Conservation (phyloP, 345 rosid genomes). For the Trapa incisa region DNA sequence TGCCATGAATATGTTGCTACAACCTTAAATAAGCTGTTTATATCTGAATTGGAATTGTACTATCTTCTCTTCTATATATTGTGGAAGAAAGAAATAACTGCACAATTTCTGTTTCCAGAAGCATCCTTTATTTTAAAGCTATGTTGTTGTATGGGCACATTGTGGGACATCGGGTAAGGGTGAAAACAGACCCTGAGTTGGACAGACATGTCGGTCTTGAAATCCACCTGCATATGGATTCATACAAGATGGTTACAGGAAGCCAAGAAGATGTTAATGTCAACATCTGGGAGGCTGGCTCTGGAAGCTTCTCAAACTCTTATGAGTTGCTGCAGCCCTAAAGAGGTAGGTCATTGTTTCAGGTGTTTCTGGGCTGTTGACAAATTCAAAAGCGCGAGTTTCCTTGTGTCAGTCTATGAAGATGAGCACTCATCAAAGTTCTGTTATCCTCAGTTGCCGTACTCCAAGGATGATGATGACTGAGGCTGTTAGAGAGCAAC, state of each 20-base stretch:
- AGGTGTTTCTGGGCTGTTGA: constrained; percentile 43
- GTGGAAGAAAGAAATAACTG: too few species aligned
- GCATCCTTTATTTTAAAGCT: too few species aligned
- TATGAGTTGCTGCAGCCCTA: constrained; percentile 16
- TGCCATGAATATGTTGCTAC: too few species aligned
- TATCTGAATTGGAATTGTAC: too few species aligned
- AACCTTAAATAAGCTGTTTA: too few species aligned
- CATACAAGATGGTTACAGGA: constrained; percentile 48
- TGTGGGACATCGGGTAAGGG: constrained; percentile 47
- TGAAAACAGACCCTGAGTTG: constrained; percentile 31
- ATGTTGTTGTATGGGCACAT: too few species aligned
- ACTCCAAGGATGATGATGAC: constrained; percentile 17
- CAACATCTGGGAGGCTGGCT: constrained; percentile 43
- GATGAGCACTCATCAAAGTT: constrained; percentile 27
- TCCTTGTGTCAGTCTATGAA: constrained; percentile 16
- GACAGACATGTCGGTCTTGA: constrained; percentile 43
- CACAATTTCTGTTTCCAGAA: too few species aligned
- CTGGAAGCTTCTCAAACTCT: constrained; percentile 31
- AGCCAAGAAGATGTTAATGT: constrained; percentile 24
- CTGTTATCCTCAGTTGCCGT: constrained; percentile 24
- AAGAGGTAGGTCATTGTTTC: constrained; percentile 5
- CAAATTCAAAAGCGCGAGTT: constrained; percentile 29
- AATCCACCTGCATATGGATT: constrained; percentile 36
- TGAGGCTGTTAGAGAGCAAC: not conserved
- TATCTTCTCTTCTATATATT: too few species aligned